Evolutionary conservation across 208 protist species (phyloP), one percentile per base, ranked within the genome.

Genomic region (Balamuthia mandrillaris): DNA sequence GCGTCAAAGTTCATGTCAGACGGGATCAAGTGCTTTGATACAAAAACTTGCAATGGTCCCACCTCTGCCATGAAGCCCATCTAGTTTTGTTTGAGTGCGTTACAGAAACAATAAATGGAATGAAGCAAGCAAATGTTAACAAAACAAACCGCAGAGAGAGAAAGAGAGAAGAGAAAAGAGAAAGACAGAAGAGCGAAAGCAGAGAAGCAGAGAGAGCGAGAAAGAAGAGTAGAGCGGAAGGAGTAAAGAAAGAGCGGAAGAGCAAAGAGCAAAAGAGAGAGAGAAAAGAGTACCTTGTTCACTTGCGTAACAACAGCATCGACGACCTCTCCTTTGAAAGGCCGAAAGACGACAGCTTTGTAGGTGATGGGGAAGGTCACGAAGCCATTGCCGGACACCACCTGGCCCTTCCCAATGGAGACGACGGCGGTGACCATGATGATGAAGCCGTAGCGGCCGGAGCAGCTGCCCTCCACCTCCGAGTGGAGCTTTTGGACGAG

Each of bases 241-340:
- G 27, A 6, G 54, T 54, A 54, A 54, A 54, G 12, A 54, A n/a
- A 54, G 18, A 54, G 12, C 14, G 47, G 12, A 18, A n/a, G 47
- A n/a, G 12, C 14, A 12, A 18, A 54, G 14, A n/a, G 47, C 14
- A n/a, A 18, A 18, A 12, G 47, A 54, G 14, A n/a, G 47, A 18
- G 12, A 18, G 35, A 0, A 5, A 10, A 24, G 54, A 37, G 18
- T 68, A 93, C 90, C 89, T 92, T 92, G 60, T 81, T 93, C 21
- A 94, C 90, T 39, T 87, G 72, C 12, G 84, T 92, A 3, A 94
- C 92, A 12, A 90, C 58, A 18, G 86, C 88, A 85, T 95, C 92
- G 24, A 94, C n/a, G 10, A 95, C 90, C 72, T 95, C 91, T 63
- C 89, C 89, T 72, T 91, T 93, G 49, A 94, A 94, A 18, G 92